Base-by-base conservation (phyloP, 352 stramenopile genomes). In the Phytophthora pini region DNA sequence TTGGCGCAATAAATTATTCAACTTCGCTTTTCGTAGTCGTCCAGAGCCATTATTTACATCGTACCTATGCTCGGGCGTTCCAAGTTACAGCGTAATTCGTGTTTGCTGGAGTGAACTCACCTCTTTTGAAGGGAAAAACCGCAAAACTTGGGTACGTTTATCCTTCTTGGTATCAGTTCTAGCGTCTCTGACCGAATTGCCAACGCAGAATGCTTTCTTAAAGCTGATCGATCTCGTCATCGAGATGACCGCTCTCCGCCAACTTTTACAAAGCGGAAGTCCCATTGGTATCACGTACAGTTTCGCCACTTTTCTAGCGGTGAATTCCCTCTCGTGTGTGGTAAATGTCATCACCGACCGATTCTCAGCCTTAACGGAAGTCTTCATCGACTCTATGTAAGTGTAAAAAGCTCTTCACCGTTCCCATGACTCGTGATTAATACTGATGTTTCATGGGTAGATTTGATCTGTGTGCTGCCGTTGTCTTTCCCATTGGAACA, bases 191-290 rank as follows among this genome's bases (percentile, higher is more conserved):
- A 24, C 8, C 62, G 54, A 66, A 76, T 41, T 27, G 2, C 4
- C 29, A 46, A 41, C 12, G 46, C 40, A 32, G 45, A 51, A 51
- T 38, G 45, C 45, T 4, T 39, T 41, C 27, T 46, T 61, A 12
- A 77, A 77, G 40, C 40, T 61, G 1, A 13, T 67, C 3, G 59
- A 74, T 22, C 38, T 77, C 2, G 34, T 24, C 0, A 52, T 71
- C 8, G 54, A 77, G 56, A 49, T 38, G 7, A 31, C 39, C 1
- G 48, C 68, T 48, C 65, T 80, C 0, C 52, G 62, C 2, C 48
- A 65, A 9, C 59, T 74, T 3, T 46, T 83, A 7, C 46, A 41
- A 40, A 41, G 17, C 5, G 75, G 75, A 2, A 72, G 72, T 20
- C 69, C 68, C 0, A 29, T 22, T 5, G 27, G 6, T 0, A 43